Evolutionary conservation across 257 asterid genomes (phyloP).

Genomic region (Solanum virginianum): DNA sequence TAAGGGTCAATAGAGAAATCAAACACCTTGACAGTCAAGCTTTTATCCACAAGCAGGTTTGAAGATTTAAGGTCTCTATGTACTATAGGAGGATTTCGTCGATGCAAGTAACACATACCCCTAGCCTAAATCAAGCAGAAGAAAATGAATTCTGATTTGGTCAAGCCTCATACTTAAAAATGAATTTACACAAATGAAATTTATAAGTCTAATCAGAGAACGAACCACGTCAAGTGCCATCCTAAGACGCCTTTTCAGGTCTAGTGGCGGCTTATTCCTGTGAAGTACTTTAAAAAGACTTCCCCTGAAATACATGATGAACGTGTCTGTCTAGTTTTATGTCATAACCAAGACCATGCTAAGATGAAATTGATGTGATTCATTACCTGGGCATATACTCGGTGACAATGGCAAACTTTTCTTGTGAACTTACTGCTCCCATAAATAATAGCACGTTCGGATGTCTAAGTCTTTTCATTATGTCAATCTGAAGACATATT

Average conservation of each 20-base stretch:
- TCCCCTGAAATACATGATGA: slow-evolving; percentile 37
- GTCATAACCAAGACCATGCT: not conserved
- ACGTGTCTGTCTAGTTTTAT: not conserved
- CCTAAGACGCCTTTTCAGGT: slow-evolving; percentile 46
- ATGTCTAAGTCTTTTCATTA: slow-evolving; percentile 67
- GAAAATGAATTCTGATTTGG: not conserved
- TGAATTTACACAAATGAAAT: not conserved
- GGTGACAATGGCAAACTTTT: slow-evolving; percentile 60
- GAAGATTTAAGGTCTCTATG: slow-evolving; percentile 81
- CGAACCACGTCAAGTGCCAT: slow-evolving; percentile 77
- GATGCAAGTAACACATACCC: slow-evolving; percentile 80
- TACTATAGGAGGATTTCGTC: slow-evolving; percentile 64
- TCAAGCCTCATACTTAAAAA: not conserved
- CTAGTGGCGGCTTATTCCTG: slow-evolving; percentile 40
- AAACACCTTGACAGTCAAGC: slow-evolving; percentile 69
- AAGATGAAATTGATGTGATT: not conserved
- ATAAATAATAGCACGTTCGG: slow-evolving; percentile 68
- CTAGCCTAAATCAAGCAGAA: slow-evolving; percentile 37
- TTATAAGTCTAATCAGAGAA: not conserved
- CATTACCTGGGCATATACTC: slow-evolving; percentile 53
- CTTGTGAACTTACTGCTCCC: slow-evolving; percentile 59
- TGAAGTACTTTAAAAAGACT: slow-evolving; percentile 61
- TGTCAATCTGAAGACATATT: slow-evolving; percentile 31
- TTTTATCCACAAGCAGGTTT: slow-evolving; percentile 65
- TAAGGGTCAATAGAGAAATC: not conserved